These are phyloP conservation scores for Grifola frondosa DNA, from an alignment of 1,284 basidiomycete genomes.

Conservation along the genomic window DNA sequence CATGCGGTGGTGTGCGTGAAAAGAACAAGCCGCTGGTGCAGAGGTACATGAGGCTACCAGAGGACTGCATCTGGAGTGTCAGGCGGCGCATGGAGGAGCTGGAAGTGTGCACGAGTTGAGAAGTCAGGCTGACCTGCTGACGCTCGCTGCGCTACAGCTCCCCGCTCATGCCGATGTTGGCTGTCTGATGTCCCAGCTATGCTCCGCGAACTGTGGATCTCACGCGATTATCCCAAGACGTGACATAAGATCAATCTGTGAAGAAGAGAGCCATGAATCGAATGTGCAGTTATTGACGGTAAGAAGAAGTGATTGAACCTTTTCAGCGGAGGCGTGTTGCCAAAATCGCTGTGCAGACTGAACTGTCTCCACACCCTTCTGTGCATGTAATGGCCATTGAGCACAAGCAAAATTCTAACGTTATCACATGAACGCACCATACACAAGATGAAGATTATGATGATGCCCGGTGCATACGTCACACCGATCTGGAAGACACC, in stretches of 20 bases:
- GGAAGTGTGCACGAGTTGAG: constrained; percentile 11
- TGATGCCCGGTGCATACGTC: too few relatives aligned
- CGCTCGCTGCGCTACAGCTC: background rate
- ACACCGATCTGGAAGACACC: too few relatives aligned
- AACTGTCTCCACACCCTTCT: too few relatives aligned
- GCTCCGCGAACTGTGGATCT: background rate
- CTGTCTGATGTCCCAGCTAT: background rate
- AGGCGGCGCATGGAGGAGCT: constrained; percentile 33
- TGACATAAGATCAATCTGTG: background rate
- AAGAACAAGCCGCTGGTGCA: constrained; percentile 71
- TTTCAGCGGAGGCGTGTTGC: too few relatives aligned
- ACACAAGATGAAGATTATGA: too few relatives aligned
- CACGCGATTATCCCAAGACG: background rate
- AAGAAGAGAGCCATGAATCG: too few relatives aligned
- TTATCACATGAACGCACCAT: too few relatives aligned
- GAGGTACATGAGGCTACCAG: constrained; percentile 54
- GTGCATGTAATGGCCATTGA: too few relatives aligned
- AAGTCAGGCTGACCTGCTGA: background rate
- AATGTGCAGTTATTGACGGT: too few relatives aligned
- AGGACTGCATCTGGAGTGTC: constrained; percentile 43
- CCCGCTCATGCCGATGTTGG: background rate
- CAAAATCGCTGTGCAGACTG: too few relatives aligned
- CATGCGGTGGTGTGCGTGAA: constrained; percentile 72
- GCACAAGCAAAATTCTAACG: too few relatives aligned
- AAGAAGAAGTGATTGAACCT: too few relatives aligned